Evolutionary conservation across 257 asterid genomes (phyloP), one percentile per base, ranked within the genome.

Genomic region (Gentiana dahurica): DNA sequence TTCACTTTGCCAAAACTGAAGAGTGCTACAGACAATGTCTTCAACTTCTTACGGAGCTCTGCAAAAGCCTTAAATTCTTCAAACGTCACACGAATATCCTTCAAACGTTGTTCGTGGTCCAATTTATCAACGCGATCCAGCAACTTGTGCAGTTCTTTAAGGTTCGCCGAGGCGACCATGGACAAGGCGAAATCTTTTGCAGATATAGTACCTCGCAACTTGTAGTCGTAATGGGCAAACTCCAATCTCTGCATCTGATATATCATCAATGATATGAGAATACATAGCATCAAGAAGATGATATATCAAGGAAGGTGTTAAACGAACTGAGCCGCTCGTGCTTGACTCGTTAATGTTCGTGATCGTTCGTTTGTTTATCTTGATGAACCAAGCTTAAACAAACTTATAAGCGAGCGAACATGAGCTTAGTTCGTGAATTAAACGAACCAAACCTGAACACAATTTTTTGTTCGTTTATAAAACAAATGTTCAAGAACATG

Each of bases 171-270:
- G 53, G 94, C 95, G 60, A 86, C 95, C 94, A 83, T 75, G 56
- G 97, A 83, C 58, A 83, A 65, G 12, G 94, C 88, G 66, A 89
- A 86, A 77, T 89, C 95, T 75, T 89, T 89, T 49, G 90, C 89
- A 12, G 94, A 75, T 72, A 89, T 86, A 64, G 83, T 80, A 69
- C 97, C 95, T 63, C 65, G 81, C 55, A 64, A 71, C 76, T 81
- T 83, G 65, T 73, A 81, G 70, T 89, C 97, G 62, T 89, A 89
- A 68, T 89, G 95, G 57, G 80, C 78, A 72, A 89, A 89, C 76
- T 89, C 97, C 82, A 89, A 68, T 54, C 63, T 75, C 62, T 78
- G 76, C 65, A 86, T 78, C 97, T 89, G 84, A 34, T 54, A 49
- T 56, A 39, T 24, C 53, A 54, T 48, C 5, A 36, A 11, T 37